These are phyloP conservation scores for Loxodes magnus DNA, from an alignment of 73 alveolate species.

Conservation along the genomic window DNA sequence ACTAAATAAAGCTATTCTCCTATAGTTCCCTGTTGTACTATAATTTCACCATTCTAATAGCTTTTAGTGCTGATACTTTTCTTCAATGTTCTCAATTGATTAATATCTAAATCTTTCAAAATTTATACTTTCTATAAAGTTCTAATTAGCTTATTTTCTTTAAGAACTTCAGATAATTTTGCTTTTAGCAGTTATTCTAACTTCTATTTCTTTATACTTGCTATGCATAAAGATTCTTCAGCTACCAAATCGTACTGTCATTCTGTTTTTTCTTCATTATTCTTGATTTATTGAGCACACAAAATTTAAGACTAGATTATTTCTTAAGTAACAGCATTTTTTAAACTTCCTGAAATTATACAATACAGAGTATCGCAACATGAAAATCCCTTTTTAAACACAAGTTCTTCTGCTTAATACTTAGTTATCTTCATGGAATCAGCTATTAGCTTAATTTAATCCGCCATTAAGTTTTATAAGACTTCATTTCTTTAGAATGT, in stretches of 20 bases:
- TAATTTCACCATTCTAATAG: constrained; percentile 15
- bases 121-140: constrained; percentile 10
- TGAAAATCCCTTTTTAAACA: constrained; percentile 13
- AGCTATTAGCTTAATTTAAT: background rate
- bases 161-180: background rate
- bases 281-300: too few relatives aligned
- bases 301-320: constrained; percentile 12
- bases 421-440: too few relatives aligned
- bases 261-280: too few relatives aligned
- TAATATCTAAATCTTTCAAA: constrained; percentile 18
- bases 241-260: too few relatives aligned
- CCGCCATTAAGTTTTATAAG: background rate
- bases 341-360: constrained; percentile 14
- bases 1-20: constrained; percentile 47
- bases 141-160: constrained; percentile 13
- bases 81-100: constrained; percentile 26
- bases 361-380: constrained; percentile 15
- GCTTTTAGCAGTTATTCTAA: constrained; percentile 21
- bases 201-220: too few relatives aligned
- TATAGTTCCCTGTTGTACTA: constrained; percentile 34
- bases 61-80: constrained; percentile 18
- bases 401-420: constrained; percentile 23
- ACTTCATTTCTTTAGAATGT: background rate
- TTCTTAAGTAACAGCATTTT: constrained; percentile 16
- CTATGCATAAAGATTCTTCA: too few relatives aligned